Evolutionary conservation across 495 filamentous ascomycete species (phyloP), one percentile per base, ranked within the genome.

Genomic region (Durotheca rogersii): DNA sequence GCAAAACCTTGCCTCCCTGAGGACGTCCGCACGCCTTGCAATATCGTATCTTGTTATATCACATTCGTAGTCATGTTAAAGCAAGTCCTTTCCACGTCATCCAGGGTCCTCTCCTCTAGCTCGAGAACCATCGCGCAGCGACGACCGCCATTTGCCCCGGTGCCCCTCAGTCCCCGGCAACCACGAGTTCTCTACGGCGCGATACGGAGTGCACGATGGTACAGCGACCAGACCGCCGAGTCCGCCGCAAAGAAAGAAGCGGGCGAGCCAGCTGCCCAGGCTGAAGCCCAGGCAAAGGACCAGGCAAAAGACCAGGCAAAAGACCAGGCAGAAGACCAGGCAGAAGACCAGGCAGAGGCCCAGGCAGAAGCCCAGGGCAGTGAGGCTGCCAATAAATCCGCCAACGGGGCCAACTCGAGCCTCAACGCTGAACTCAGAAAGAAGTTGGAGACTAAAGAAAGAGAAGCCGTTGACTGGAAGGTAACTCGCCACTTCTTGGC

Each of bases 381-480:
- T 12, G 62, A 60, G 41, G 29, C 52, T n/a, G 42, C 43, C 23
- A 46, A 65, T 41, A 17, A 46, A 50, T 49, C 56, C 60, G 46
- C 59, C 55, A 12, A n/a, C n/a, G n/a, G n/a, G n/a, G n/a, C n/a
- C n/a, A n/a, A n/a, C n/a, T 57, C 61, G 7, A 55, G 62, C 35
- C 44, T 23, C 11, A 68, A 67, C 25, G 72, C 71, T 11, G 58
- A 74, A 21, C 57, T 80, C 16, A 73, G 72, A 64, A 79, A 81
- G 66, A 84, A 95, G 75, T 67, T 95, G 6, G 90, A 95, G 67
- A 77, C 81, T 38, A 94, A 91, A 77, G 83, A 87, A 33, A 85
- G 82, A 67, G 91, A 97, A 65, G 79, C 83, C 25, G 70, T 87
- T 53, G 89, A 95, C 36, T 76, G 91, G 68, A 97, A 95, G 82